These are phyloP conservation scores for Dillenia turbinata DNA, from an alignment of 164 flowering plant species.

Conservation along the genomic window DNA sequence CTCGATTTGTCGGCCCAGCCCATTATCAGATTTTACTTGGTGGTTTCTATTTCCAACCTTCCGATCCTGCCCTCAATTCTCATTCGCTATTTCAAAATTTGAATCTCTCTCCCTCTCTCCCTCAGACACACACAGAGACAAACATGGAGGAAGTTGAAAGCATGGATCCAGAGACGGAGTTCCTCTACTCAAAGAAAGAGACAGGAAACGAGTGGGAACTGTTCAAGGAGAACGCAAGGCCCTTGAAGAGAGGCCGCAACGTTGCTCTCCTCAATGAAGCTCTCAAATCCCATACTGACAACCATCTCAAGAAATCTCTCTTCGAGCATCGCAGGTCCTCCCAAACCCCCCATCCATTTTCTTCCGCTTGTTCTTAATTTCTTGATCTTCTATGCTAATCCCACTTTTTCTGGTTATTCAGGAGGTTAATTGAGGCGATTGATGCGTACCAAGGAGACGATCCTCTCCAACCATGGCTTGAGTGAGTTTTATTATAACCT, in stretches of 20 bases:
- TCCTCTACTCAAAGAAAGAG: slow-evolving; percentile 48
- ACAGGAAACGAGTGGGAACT: slow-evolving; percentile 89
- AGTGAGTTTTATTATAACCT: slow-evolving; percentile 35
- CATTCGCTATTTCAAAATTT: too few relatives aligned
- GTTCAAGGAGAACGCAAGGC: slow-evolving; percentile 86
- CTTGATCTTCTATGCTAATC: background rate
- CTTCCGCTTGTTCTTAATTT: background rate
- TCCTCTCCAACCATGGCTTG: slow-evolving; percentile 84
- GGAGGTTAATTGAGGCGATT: slow-evolving; percentile 74
- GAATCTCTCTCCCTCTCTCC: too few relatives aligned
- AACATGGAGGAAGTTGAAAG: slow-evolving; percentile 19
- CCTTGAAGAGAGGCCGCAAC: slow-evolving; percentile 87
- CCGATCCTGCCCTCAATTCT: too few relatives aligned
- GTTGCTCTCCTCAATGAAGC: slow-evolving; percentile 60
- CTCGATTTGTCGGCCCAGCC: too few relatives aligned
- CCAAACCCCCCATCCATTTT: background rate
- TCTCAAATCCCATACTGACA: slow-evolving; percentile 49
- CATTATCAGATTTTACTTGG: too few relatives aligned
- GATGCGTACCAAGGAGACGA: slow-evolving; percentile 84
- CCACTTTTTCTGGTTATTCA: slow-evolving; percentile 10
- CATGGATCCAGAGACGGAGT: slow-evolving; percentile 71
- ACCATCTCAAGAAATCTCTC: slow-evolving; percentile 48
- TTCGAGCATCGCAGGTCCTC: slow-evolving; percentile 51
- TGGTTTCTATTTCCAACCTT: too few relatives aligned
- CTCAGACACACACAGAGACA: too few relatives aligned